phyloP scores from a whole-genome alignment of 148 eudicot genomes.

The Pouteria glomerata region DNA sequence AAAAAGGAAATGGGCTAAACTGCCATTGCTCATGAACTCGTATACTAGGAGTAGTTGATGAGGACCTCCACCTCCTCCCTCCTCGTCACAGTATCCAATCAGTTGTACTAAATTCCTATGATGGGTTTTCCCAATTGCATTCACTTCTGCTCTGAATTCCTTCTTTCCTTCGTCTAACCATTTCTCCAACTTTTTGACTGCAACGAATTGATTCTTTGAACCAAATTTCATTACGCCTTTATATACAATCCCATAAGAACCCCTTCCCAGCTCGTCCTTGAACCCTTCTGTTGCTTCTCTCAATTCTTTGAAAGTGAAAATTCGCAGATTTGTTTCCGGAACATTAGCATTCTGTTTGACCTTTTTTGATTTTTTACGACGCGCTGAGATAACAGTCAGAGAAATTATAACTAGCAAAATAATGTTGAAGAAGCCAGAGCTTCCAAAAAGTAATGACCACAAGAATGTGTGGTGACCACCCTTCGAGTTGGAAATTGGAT shows the following conservation, averaged over 20 bases:
- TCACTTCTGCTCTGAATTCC: slow-evolving; percentile 19
- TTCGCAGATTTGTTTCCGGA: neutral
- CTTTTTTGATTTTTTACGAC: neutral
- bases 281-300: slow-evolving; percentile 9
- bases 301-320: slow-evolving; percentile 13
- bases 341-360: neutral
- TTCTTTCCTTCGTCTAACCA: slow-evolving; percentile 10
- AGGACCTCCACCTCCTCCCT: no score
- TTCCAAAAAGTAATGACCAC: neutral
- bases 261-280: slow-evolving; percentile 18
- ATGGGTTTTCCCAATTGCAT: slow-evolving; percentile 11
- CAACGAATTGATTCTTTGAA: neutral
- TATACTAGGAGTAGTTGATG: slow-evolving; percentile 11
- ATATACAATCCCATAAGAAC: slow-evolving; percentile 12
- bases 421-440: neutral
- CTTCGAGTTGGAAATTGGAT: neutral
- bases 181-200: slow-evolving; percentile 13
- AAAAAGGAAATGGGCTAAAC: slow-evolving; percentile 7
- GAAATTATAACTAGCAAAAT: neutral
- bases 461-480: neutral
- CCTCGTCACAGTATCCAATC: slow-evolving; percentile 15
- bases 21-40: slow-evolving; percentile 15
- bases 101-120: slow-evolving; percentile 15
- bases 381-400: neutral
- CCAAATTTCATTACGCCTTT: slow-evolving; percentile 4